Base-by-base conservation (phyloP, 2,329 filamentous ascomycete genomes). In the Aspergillus alliaceus region DNA sequence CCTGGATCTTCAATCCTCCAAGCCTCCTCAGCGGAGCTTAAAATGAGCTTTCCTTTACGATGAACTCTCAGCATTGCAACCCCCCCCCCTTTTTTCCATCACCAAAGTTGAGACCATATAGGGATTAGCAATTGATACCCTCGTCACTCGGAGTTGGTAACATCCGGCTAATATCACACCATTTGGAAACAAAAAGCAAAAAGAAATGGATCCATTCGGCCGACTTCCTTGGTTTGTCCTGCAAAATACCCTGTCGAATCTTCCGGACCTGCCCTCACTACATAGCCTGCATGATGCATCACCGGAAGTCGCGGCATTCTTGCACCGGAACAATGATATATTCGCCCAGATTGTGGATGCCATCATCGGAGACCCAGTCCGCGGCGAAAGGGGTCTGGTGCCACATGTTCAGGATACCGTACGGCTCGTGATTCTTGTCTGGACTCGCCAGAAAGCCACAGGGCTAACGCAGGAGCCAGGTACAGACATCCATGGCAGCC, bases 181-280 rank as follows among this genome's bases (percentile, higher is more conserved):
- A 20, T 18, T n/a, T n/a, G n/a, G n/a, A n/a, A n/a, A 8, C 25
- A 4, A 11, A 47, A 46, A 22, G 50, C 32, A n/a, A 42, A 44
- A 34, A 51, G 32, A 46, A 14, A 53, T 57, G 55, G 55, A 57
- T 51, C 55, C 55, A 24, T 57, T 57, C 37, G 18, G 15, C 35
- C 24, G 40, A 53, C 51, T 57, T 18, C 55, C 55, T 32, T 57
- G 55, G 55, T 57, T 57, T 34, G 35, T 42, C 46, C 24, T 57
- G 20, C 32, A 51, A 42, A 39, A 25, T 35, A 37, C 53, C 37
- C 55, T 57, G 11, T 57, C 55, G 14, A 48, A 35, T 42, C 55
- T 57, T 44, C 35, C 42, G 15, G 50, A 46, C 50, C 37, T 57
- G 15, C 25, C 29, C 44, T 24, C 51, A 14, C 44, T 57, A 18